Percentiles rank a stretch among this genome's conserved stretches.
These are phyloP conservation scores for Glaciozyma martinii DNA, from an alignment of 768 basidiomycete species.

Conservation along the genomic window DNA sequence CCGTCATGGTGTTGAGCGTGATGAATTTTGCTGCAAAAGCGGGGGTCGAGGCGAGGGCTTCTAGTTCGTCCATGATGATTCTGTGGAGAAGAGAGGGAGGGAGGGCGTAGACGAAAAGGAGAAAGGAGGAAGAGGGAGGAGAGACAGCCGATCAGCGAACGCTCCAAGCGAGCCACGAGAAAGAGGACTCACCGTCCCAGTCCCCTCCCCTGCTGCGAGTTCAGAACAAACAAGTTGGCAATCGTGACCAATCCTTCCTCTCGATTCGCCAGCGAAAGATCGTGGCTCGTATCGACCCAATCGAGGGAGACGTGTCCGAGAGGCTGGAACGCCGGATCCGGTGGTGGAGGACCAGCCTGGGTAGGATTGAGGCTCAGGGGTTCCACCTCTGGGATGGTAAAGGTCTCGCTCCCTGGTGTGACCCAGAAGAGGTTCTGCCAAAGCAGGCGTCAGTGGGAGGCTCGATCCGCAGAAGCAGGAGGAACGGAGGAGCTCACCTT, in stretches of 20 bases:
- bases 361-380: not conserved
- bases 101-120: not conserved
- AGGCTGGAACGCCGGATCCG: not conserved
- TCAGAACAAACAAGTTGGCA: conserved; percentile 19
- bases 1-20: conserved; percentile 17
- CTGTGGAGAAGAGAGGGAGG: not conserved
- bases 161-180: no score
- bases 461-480: no score
- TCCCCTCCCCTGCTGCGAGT: conserved; percentile 13
- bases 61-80: conserved; percentile 19
- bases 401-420: not conserved
- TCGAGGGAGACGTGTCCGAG: not conserved
- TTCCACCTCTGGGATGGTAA: not conserved
- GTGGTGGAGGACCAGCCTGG: not conserved
- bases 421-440: not conserved
- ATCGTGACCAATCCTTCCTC: conserved; percentile 2
- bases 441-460: no score
- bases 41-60: not conserved
- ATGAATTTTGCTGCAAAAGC: not conserved
- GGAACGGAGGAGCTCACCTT: conserved; percentile 2
- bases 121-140: no score
- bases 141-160: no score
- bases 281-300: not conserved
- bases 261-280: not conserved
- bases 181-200: conserved; percentile 14